Conservation (phyloP, 768 basidiomycete genomes). For the Phlebiopsis gigantea region DNA sequence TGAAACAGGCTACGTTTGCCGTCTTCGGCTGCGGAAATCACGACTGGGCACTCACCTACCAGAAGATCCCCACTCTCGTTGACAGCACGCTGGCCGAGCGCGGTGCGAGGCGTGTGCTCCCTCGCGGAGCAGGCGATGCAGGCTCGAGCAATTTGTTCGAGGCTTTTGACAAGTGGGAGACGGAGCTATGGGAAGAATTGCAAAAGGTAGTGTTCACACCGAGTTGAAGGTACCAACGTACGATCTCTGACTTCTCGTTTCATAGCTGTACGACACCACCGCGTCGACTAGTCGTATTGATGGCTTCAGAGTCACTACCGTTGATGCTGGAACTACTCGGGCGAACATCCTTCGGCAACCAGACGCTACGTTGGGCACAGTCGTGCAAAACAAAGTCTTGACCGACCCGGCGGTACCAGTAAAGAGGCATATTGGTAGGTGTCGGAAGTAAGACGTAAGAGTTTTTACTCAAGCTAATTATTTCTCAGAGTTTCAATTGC, state of each 20-base stretch:
- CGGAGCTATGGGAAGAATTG: constrained; percentile 32
- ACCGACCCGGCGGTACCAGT: constrained; percentile 28
- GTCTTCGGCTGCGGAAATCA: constrained; percentile 48
- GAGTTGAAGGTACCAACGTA: not conserved
- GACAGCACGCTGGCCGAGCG: constrained; percentile 29
- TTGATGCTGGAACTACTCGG: constrained; percentile 29
- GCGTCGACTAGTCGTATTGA: not conserved
- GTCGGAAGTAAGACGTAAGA: too few relatives aligned
- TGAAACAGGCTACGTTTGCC: constrained; percentile 32
- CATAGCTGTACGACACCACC: not conserved
- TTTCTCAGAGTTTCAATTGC: constrained; percentile 33
- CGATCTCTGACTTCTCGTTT: not conserved
- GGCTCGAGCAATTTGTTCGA: constrained; percentile 38
- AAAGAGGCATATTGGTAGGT: constrained; percentile 35
- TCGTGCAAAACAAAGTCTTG: constrained; percentile 31
- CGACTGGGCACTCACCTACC: constrained; percentile 44
- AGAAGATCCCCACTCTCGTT: constrained; percentile 37
- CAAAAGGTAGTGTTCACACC: constrained; percentile 24
- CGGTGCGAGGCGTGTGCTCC: constrained; percentile 33
- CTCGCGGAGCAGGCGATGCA: constrained; percentile 39
- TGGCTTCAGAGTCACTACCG: constrained; percentile 27
- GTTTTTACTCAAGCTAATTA: not conserved
- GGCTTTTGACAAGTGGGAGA: constrained; percentile 39
- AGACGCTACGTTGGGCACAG: constrained; percentile 34
- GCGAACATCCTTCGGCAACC: constrained; percentile 33